phyloP scores from a whole-genome alignment of 805 yeast species.

The Cyberlindnera samutprakarnensis region DNA sequence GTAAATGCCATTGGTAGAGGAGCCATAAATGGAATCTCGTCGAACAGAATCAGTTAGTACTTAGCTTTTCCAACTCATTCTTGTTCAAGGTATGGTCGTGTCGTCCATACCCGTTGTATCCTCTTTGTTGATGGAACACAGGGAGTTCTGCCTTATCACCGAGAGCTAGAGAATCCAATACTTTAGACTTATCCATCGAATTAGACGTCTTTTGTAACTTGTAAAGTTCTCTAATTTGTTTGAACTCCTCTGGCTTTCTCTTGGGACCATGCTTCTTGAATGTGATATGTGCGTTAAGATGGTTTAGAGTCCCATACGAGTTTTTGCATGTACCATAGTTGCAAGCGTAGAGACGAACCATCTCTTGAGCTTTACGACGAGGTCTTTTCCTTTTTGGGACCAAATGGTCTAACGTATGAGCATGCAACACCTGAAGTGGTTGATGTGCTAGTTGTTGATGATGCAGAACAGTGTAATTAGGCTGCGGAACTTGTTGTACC shows the following conservation, averaged over 20 bases:
- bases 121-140: slow-evolving; percentile 22
- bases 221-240: slow-evolving; percentile 39
- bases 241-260: slow-evolving; percentile 48
- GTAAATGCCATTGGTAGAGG: too few relatives aligned
- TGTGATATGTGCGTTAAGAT: slow-evolving; percentile 47
- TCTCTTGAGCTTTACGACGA: slow-evolving; percentile 46
- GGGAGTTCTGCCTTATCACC: slow-evolving; percentile 13
- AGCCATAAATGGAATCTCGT: too few relatives aligned
- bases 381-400: slow-evolving; percentile 34
- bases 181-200: slow-evolving; percentile 13
- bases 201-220: slow-evolving; percentile 28
- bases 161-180: slow-evolving; percentile 12
- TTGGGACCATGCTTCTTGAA: slow-evolving; percentile 49
- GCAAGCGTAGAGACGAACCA: slow-evolving; percentile 47
- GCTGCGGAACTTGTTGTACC: slow-evolving; percentile 1
- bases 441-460: slow-evolving; percentile 2
- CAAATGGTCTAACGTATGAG: neutral
- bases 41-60: too few relatives aligned
- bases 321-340: slow-evolving; percentile 39
- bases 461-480: neutral
- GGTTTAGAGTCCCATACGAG: slow-evolving; percentile 54
- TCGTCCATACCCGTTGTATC: slow-evolving; percentile 23
- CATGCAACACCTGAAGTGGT: neutral
- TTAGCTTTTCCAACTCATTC: slow-evolving; percentile 6
- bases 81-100: slow-evolving; percentile 18